A percentile compares a stretch with the other conserved stretches of the same genome.
phyloP scores from a whole-genome alignment of 345 rosid genomes.

The Camelina sativa region DNA sequence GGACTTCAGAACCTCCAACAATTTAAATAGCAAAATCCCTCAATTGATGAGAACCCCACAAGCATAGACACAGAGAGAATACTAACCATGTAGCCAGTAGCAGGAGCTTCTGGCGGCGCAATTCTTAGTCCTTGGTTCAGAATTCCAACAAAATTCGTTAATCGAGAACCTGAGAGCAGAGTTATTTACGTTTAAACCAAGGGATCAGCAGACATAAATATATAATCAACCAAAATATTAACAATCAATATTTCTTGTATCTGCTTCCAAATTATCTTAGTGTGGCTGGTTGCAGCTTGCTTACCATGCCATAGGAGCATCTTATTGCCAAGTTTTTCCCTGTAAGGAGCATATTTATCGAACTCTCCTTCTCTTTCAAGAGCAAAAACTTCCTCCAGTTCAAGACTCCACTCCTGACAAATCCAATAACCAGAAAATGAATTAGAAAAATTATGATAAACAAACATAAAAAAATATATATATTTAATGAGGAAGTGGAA shows the following conservation, averaged over 20 bases:
- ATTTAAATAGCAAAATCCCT: conserved; percentile 1
- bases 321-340: conserved; percentile 74
- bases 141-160: conserved; percentile 94
- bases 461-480: neutral
- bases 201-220: neutral
- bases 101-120: conserved; percentile 99
- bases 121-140: conserved; percentile 96
- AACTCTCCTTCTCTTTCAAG: conserved; percentile 92
- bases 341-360: conserved; percentile 75
- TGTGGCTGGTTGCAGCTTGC: conserved; percentile 34
- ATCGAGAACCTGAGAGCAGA: conserved; percentile 74
- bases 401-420: conserved; percentile 85
- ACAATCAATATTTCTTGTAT: neutral
- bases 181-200: conserved; percentile 23
- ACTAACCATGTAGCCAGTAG: conserved; percentile 96
- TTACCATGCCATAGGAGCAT: conserved; percentile 97
- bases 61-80: conserved; percentile 37
- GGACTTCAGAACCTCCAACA: conserved; percentile 22
- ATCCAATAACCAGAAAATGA: conserved; percentile 17
- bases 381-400: conserved; percentile 87
- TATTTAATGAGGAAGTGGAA: neutral
- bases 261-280: conserved; percentile 10
- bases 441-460: conserved; percentile 14
- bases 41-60: conserved; percentile 11
- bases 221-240: neutral